Evolutionary conservation across 805 yeast species (phyloP).

Genomic region (Ogataea trehalophila): DNA sequence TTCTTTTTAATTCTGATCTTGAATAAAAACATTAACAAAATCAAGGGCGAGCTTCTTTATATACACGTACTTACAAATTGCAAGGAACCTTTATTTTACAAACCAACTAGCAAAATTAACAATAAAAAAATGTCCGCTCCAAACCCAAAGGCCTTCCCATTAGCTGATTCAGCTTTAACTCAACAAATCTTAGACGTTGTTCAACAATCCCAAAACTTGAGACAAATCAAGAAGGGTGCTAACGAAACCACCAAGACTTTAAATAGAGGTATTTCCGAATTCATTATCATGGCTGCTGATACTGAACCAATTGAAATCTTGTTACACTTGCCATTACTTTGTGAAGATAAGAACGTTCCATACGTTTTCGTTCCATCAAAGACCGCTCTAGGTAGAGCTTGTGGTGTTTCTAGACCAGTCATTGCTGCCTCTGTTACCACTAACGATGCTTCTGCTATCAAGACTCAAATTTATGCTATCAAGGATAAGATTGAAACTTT

Average conservation of each 20-base stretch:
- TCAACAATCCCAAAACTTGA: conserved; percentile 95
- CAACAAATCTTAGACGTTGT: conserved; percentile 97
- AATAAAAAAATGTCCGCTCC: conserved; percentile 74
- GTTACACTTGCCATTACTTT: conserved; percentile 92
- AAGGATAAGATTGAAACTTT: conserved; percentile 99
- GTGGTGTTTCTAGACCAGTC: conserved; percentile 99
- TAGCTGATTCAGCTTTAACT: conserved; percentile 91
- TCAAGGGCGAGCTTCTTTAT: conserved; percentile 35
- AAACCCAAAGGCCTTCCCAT: conserved; percentile 98
- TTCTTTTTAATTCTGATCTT: neutral
- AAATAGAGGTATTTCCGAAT: conserved; percentile 99
- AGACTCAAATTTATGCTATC: conserved; percentile 93
- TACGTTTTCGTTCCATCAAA: conserved; percentile 98
- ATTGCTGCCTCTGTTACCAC: conserved; percentile 98
- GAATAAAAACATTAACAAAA: neutral
- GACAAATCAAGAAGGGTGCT: conserved; percentile 99
- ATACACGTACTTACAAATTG: conserved; percentile 18
- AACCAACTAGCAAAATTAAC: neutral
- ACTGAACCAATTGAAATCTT: conserved; percentile 98
- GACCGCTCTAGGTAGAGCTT: conserved; percentile 98
- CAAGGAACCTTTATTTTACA: conserved; percentile 44
- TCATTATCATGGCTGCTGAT: conserved; percentile 99
- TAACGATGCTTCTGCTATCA: conserved; percentile 96
- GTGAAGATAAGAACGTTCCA: conserved; percentile 99
- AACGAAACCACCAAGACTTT: conserved; percentile 98